Evolutionary conservation across 2,329 filamentous ascomycete species (phyloP).

Genomic region (Diaporthe sp.): DNA sequence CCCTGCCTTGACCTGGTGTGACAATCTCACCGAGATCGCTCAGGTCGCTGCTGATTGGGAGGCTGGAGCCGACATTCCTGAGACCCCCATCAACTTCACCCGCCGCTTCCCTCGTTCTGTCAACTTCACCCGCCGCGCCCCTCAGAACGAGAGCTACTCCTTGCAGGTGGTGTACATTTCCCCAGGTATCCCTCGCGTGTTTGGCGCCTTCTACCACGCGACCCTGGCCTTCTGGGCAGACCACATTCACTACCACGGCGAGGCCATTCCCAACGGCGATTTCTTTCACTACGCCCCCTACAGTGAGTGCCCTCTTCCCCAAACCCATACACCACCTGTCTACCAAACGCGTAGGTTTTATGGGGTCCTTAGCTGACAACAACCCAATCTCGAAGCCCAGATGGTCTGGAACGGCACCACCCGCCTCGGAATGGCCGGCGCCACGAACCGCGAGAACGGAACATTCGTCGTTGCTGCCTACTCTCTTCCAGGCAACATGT

Average conservation of each 20-base stretch:
- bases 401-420: conserved; percentile 13
- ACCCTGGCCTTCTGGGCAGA: not conserved
- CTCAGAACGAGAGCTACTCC: not conserved
- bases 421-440: conserved; percentile 3
- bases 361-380: not conserved
- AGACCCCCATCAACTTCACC: conserved; percentile 5
- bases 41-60: conserved; percentile 1
- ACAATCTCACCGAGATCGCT: conserved; percentile 1
- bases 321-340: not conserved
- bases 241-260: not conserved
- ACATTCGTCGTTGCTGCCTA: conserved; percentile 26
- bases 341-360: fast-evolving
- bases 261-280: conserved; percentile 16
- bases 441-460: conserved; percentile 5
- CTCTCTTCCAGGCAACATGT: conserved; percentile 10
- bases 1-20: not conserved
- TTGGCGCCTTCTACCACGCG: not conserved
- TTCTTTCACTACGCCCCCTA: not conserved
- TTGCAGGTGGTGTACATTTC: not conserved
- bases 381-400: not conserved
- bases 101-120: not conserved
- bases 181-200: not conserved
- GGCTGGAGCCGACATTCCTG: not conserved
- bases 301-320: not conserved
- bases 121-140: not conserved